Base-by-base conservation (phyloP, 441 rosid species). In the Euphorbia schlechtendalii region DNA sequence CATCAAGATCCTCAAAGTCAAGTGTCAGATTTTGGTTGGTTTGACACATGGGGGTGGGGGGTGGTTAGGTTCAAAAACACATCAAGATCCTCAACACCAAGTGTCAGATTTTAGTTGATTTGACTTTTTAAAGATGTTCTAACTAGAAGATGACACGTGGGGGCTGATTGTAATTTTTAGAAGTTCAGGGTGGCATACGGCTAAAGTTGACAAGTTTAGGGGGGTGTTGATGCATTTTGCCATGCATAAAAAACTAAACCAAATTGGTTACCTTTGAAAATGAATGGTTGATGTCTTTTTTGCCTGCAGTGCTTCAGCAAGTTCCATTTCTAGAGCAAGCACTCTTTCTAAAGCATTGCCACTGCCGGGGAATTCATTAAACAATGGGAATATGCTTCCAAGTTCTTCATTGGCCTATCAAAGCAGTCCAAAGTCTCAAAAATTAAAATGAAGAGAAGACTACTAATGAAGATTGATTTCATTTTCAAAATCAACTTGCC, bases 271-370 rank as follows among this genome's bases (percentile, higher is more conserved):
- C 98, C 99, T 95, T 68, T 91, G 96, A 71, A 92, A 85, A 74
- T 81, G 85, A 72, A 81, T 59, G 73, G 75, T 74, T 46, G 93
- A 80, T 73, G 74, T 85, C 75, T 85, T 85, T 76, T 95, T 89
- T 15, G 81, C 81, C 73, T 86, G 89, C 73, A 95, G 80, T 68
- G 97, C 85, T 76, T 85, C 91, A 28, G 96, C 97, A 59, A 95
- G 96, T 76, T 95, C 97, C 22, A 91, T 79, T 79, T 95, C 99
- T 69, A 95, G 76, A 22, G 98, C 99, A 53, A 95, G 90, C 60
- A 91, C 98, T 62, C 97, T 87, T 77, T 91, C 95, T 58, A 89
- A 76, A 21, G 98, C 86, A 45, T 82, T 88, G 49, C 96, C 86
- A 61, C 81, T 77, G 24, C 77, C 82, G 46, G 88, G 71, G 60